Evolutionary conservation across 306 rosid genomes (phyloP).

Genomic region (Corylus americana): DNA sequence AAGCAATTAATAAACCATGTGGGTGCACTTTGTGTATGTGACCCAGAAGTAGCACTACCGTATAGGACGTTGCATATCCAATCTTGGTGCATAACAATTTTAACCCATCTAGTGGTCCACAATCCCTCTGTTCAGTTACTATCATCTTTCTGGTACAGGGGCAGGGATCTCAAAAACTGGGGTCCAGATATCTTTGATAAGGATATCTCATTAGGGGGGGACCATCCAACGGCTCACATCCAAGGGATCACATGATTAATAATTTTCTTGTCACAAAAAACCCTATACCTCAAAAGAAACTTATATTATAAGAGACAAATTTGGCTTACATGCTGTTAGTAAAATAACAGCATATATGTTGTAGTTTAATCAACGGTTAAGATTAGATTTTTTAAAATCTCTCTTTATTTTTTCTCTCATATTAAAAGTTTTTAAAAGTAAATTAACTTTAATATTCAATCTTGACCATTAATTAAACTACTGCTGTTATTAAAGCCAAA

Average conservation of each 20-base stretch:
- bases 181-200: slow-evolving; percentile 35
- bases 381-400: too few relatives aligned
- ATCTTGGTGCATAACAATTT: neutral
- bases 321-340: too few relatives aligned
- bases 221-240: slow-evolving; percentile 25
- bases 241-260: slow-evolving; percentile 7
- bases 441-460: too few relatives aligned
- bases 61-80: neutral
- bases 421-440: too few relatives aligned
- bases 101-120: slow-evolving; percentile 28
- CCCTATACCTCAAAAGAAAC: neutral
- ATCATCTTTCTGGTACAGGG: slow-evolving; percentile 35
- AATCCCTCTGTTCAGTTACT: slow-evolving; percentile 30
- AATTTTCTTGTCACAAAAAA: neutral
- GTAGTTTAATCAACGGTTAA: too few relatives aligned
- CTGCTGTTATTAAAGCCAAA: too few relatives aligned
- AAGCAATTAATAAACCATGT: slow-evolving; percentile 1
- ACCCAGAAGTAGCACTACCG: neutral
- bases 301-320: neutral
- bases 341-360: too few relatives aligned
- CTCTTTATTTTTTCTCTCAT: too few relatives aligned
- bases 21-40: neutral
- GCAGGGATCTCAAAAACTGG: slow-evolving; percentile 31
- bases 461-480: too few relatives aligned
- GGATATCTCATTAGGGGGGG: slow-evolving; percentile 33